Evolutionary conservation across 257 asterid species (phyloP).

Genomic region (Haberlea rhodopensis): DNA sequence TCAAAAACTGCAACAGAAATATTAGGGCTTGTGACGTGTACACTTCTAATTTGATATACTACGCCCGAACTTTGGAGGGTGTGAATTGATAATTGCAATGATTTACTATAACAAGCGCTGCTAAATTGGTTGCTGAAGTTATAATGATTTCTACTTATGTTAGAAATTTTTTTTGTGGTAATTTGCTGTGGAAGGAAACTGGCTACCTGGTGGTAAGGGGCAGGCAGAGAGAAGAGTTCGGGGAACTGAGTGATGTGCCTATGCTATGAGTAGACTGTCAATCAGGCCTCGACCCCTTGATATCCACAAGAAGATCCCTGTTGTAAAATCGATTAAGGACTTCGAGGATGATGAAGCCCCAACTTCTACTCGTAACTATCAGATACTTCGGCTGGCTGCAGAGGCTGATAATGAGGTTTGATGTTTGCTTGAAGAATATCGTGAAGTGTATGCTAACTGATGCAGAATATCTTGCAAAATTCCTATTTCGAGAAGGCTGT

Average conservation of each 20-base stretch:
- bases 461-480: too few species aligned
- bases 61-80: constrained; percentile 4
- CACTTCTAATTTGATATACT: not conserved
- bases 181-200: constrained; percentile 19
- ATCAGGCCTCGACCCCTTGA: constrained; percentile 99
- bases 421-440: too few species aligned
- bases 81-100: constrained; percentile 13
- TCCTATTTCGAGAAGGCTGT: too few species aligned
- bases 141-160: constrained; percentile 9
- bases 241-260: constrained; percentile 42
- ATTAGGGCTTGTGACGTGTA: constrained; percentile 34
- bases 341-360: constrained; percentile 94
- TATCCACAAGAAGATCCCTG: constrained; percentile 92
- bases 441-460: too few species aligned
- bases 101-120: constrained; percentile 5
- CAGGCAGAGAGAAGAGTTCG: constrained; percentile 25
- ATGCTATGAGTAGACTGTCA: constrained; percentile 95
- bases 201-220: constrained; percentile 25
- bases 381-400: constrained; percentile 72
- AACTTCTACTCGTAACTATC: constrained; percentile 80
- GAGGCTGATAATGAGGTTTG: constrained; percentile 82
- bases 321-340: constrained; percentile 85
- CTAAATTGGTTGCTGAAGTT: not conserved
- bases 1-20: constrained; percentile 16
- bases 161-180: not conserved